Evolutionary conservation across 805 yeast genomes (phyloP), one percentile per base, ranked within the genome.

Genomic region (Cyberlindnera veronae): DNA sequence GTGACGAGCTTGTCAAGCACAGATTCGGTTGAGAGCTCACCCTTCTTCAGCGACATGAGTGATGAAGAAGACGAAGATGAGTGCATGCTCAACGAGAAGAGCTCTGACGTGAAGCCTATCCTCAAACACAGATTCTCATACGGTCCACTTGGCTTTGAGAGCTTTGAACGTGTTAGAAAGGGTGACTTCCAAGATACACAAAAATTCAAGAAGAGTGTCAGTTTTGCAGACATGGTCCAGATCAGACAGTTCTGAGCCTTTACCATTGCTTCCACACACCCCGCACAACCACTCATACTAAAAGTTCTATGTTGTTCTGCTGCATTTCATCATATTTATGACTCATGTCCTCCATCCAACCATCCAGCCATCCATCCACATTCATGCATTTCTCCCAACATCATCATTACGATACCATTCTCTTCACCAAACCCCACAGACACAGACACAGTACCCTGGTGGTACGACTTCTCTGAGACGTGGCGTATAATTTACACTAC

Each of bases 151-250:
- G 49, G 24, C 36, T 32, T 38, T 27, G 47, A 27, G 37, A 41
- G 18, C 21, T 32, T 44, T 12, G 47, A 44, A 15, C 32, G 34
- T 14, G 37, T 34, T 12, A 34, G 32, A 32, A 11, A 6, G 17
- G 17, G 28, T 19, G 12, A 16, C 10, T 13, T 19, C 6, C 15
- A 11, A 15, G 10, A 19, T 13, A 8, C 32, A 24, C 26, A 27
- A n/a, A 33, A 36, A 18, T 45, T 41, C 7, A 38, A 36, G n/a
- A 55, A 55, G 32, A 46, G 48, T 32, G 59, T 55, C 15, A 51
- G 57, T 20, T 55, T 55, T 44, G 57, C 56, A 12, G 48, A 49
- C 20, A 53, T 53, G 51, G 59, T 55, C 31, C 56, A 51, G 26
- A 53, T 55, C 16, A 50, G 59, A 49, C 53, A 50, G 36, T 55